Evolutionary conservation across 768 basidiomycete species (phyloP).

Genomic region (Xanthoconium stramineum): DNA sequence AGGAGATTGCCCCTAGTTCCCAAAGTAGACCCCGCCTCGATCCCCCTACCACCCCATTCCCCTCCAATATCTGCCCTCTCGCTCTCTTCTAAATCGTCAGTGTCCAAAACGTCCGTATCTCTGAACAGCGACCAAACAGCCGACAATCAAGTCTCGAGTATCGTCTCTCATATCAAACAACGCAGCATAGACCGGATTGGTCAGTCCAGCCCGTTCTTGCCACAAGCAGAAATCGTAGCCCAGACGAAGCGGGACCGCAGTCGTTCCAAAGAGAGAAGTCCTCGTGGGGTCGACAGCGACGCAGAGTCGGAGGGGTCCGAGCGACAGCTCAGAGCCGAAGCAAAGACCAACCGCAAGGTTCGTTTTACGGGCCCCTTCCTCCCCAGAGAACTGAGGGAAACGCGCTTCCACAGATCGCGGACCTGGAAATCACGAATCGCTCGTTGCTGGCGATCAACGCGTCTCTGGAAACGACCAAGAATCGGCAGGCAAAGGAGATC

Average conservation of each 20-base stretch:
- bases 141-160: constrained; percentile 39
- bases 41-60: constrained; percentile 66
- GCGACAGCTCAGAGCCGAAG: constrained; percentile 61
- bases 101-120: constrained; percentile 51
- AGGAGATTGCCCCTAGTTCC: constrained; percentile 14
- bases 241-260: constrained; percentile 16
- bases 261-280: constrained; percentile 20
- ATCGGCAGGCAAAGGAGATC: constrained; percentile 81
- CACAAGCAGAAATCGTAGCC: constrained; percentile 14
- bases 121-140: constrained; percentile 35
- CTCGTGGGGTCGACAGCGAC: constrained; percentile 30
- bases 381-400: constrained; percentile 2
- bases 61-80: constrained; percentile 71
- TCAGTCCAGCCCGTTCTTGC: constrained; percentile 4
- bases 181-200: constrained; percentile 28
- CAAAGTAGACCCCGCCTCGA: constrained; percentile 52
- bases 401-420: constrained; percentile 65
- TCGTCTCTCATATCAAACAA: constrained; percentile 43
- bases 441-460: constrained; percentile 85
- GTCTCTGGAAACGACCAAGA: constrained; percentile 75
- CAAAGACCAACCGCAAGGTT: constrained; percentile 88
- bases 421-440: constrained; percentile 86
- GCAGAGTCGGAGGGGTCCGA: constrained; percentile 37
- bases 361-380: constrained; percentile 5
- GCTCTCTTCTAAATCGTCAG: constrained; percentile 73